Percentiles rank a stretch among this genome's conserved stretches.
Evolutionary conservation across 2,329 filamentous ascomycete species (phyloP).

Genomic region (Cadophora luteo-olivacea): DNA sequence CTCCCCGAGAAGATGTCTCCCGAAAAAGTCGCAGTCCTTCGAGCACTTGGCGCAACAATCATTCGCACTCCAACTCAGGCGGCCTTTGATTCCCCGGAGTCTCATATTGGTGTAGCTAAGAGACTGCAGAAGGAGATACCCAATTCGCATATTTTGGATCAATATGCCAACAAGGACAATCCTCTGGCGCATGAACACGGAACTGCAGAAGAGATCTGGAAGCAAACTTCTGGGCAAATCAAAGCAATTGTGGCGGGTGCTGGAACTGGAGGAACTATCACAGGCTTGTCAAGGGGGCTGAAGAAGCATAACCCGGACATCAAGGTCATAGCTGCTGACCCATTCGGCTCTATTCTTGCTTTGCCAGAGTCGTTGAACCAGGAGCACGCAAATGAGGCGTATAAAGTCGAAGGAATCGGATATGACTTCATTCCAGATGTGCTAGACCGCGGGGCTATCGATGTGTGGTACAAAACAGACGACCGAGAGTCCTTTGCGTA

Average conservation of each 20-base stretch:
- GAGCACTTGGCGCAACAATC: conserved; percentile 93
- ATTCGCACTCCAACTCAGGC: conserved; percentile 97
- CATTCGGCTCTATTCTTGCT: conserved; percentile 89
- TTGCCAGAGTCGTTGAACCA: conserved; percentile 81
- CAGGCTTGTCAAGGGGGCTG: conserved; percentile 83
- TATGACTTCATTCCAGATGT: conserved; percentile 99
- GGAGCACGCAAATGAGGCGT: conserved; percentile 79
- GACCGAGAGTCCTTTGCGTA: conserved; percentile 90
- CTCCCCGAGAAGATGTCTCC: conserved; percentile 99
- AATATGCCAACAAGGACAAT: conserved; percentile 93
- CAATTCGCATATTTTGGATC: conserved; percentile 95
- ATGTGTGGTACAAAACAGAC: conserved; percentile 98
- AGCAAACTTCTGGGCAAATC: conserved; percentile 83
- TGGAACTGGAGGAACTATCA: conserved; percentile 95
- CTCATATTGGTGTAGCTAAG: conserved; percentile 92
- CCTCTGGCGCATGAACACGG: conserved; percentile 92
- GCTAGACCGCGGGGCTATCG: conserved; percentile 77
- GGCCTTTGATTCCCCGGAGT: conserved; percentile 92
- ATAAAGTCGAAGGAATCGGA: conserved; percentile 98
- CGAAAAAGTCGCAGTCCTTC: conserved; percentile 95
- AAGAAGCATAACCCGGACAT: conserved; percentile 85
- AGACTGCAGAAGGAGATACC: conserved; percentile 94
- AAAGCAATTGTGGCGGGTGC: conserved; percentile 88
- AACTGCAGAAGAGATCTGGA: conserved; percentile 96
- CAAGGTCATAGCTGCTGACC: conserved; percentile 92